Percentiles rank a stretch among this genome's conserved stretches.
Evolutionary conservation across 768 basidiomycete genomes (phyloP).

Genomic region (Lactarius pseudohatsudake): DNA sequence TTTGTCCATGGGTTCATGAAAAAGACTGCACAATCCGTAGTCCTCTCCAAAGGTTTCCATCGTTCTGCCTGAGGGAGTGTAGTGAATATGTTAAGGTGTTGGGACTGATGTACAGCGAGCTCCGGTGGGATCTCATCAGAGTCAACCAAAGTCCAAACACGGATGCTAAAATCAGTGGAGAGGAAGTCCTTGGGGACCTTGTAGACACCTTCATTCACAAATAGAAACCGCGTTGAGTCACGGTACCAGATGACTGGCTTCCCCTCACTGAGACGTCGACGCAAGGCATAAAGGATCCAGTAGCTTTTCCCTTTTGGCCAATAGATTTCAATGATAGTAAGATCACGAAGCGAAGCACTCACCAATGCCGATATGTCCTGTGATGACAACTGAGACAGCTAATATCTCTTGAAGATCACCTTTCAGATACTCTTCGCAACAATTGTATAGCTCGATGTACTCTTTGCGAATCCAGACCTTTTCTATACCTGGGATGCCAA

Average conservation of each 20-base stretch:
- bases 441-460: not conserved
- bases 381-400: not conserved
- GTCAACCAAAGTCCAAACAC: not conserved
- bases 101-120: no score
- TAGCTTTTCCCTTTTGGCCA: not conserved
- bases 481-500: not conserved
- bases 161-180: not conserved
- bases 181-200: not conserved
- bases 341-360: not conserved
- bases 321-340: not conserved
- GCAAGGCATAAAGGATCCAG: not conserved
- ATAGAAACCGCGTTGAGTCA: not conserved
- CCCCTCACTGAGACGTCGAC: not conserved
- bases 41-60: no score
- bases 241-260: not conserved
- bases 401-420: not conserved
- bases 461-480: not conserved
- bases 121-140: not conserved
- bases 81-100: no score
- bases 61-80: no score
- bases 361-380: not conserved
- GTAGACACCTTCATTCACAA: not conserved
- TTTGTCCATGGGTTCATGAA: not conserved
- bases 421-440: not conserved
- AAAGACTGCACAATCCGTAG: no score